Conservation (phyloP, 306 rosid genomes). For the Carpinus fangiana region DNA sequence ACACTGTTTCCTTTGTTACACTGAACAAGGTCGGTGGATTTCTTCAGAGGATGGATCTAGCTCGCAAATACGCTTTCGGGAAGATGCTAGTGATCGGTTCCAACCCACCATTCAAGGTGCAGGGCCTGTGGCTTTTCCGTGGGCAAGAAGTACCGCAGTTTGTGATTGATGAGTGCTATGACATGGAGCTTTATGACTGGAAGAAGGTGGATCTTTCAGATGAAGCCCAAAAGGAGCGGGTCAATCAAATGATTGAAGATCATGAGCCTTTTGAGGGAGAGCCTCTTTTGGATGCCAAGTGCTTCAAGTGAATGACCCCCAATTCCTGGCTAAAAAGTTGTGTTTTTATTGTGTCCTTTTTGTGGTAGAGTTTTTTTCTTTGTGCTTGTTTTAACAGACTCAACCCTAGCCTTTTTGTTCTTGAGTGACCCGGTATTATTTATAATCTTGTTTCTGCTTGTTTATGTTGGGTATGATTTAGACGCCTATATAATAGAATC, state of each 20-base stretch:
- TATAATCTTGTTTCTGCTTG: neutral
- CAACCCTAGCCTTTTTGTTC: neutral
- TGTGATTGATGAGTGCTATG: constrained; percentile 81
- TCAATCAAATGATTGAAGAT: constrained; percentile 79
- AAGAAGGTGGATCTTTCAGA: constrained; percentile 71
- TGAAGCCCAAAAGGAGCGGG: constrained; percentile 81
- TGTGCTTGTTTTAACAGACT: neutral
- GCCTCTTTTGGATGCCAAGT: constrained; percentile 78
- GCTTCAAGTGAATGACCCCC: constrained; percentile 58
- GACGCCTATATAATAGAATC: constrained; percentile 5
- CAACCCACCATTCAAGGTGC: constrained; percentile 76
- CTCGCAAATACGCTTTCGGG: constrained; percentile 85
- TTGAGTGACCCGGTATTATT: constrained; percentile 3
- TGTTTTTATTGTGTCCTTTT: constrained; percentile 22
- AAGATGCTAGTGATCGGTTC: constrained; percentile 88
- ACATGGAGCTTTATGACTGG: constrained; percentile 91
- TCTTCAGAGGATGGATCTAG: constrained; percentile 87
- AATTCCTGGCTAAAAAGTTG: neutral
- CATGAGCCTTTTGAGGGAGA: constrained; percentile 83
- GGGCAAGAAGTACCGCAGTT: constrained; percentile 77
- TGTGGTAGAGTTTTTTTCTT: constrained; percentile 18
- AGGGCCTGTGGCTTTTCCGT: constrained; percentile 94
- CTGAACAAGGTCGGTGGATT: constrained; percentile 83
- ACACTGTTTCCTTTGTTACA: constrained; percentile 79
- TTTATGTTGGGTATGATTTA: constrained; percentile 4